Evolutionary conservation across 2,329 filamentous ascomycete species (phyloP), one percentile per base, ranked within the genome.

Genomic region (Aspergillus thermomutatus): DNA sequence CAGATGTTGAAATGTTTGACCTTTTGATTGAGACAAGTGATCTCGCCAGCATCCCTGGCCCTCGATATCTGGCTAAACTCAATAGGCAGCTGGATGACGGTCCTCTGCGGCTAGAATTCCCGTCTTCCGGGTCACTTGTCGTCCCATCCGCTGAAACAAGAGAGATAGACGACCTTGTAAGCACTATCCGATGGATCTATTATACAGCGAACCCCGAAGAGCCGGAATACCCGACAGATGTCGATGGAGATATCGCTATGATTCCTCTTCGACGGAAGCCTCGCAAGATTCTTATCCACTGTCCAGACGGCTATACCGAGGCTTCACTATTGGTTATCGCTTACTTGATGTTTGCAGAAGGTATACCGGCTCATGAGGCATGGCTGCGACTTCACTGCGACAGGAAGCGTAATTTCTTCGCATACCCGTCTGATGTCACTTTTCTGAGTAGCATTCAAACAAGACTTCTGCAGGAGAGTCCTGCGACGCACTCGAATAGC

Each of bases 291-390:
- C 83, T 97, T 31, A 90, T 99, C 43, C 93, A 97, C 74, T 97
- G 94, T 72, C 87, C 88, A 2, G 94, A 99, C 72, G 94, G 94
- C 19, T 99, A 99, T 68, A 99, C 94, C 0, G 94, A 99, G 74
- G 93, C 90, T 1, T 92, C 92, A 1, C 82, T 99, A 73, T 81
- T 99, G 19, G 91, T 85, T 1, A 85, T 99, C 41, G 91, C 93
- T 9, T 99, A 99, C 74, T 91, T 88, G 71, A 96, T 95, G 82
- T 99, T 92, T 74, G 91, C 90, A 53, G 91, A 94, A 60, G 91
- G 91, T 6, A 80, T 86, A 10, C 83, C 92, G 0, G 83, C 93
- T 0, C 89, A 92, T 27, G 86, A 92, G 55, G 92, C 94, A 8
- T 97, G 92, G 92, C 80, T 97, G 9, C 82, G 86, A 57, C 79